These are phyloP conservation scores for Hordeum pubiflorum DNA, from an alignment of 202 grass and related monocot species.

Conservation along the genomic window DNA sequence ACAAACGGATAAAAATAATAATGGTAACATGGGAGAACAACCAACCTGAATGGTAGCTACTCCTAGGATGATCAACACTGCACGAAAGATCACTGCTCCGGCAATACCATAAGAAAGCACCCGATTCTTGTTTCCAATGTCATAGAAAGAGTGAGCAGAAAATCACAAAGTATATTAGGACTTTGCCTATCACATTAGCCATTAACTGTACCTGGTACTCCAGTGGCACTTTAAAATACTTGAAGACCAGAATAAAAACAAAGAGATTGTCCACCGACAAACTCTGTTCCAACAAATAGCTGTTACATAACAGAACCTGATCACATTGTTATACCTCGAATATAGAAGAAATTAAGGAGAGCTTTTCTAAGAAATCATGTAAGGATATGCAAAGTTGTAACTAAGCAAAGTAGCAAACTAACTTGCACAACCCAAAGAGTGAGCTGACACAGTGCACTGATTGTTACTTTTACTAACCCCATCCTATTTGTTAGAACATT, in stretches of 20 bases:
- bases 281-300: slow-evolving; percentile 93
- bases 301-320: slow-evolving; percentile 33
- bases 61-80: slow-evolving; percentile 76
- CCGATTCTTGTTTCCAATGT: slow-evolving; percentile 46
- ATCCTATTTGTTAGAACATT: neutral
- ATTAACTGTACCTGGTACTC: slow-evolving; percentile 61
- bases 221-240: slow-evolving; percentile 86
- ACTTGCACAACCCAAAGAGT: neutral
- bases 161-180: slow-evolving; percentile 7
- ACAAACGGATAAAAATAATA: neutral
- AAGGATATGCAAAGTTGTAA: neutral
- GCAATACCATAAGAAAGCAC: slow-evolving; percentile 98
- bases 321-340: slow-evolving; percentile 13
- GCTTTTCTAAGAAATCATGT: neutral
- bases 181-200: slow-evolving; percentile 5
- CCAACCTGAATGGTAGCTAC: slow-evolving; percentile 74
- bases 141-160: slow-evolving; percentile 26
- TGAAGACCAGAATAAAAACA: slow-evolving; percentile 94
- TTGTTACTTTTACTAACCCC: neutral
- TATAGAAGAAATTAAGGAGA: slow-evolving; percentile 8
- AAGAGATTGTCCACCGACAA: slow-evolving; percentile 99
- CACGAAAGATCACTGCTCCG: slow-evolving; percentile 79
- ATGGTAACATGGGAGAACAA: slow-evolving; percentile 9
- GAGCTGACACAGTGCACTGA: neutral
- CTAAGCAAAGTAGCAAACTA: slow-evolving; percentile 4